Evolutionary conservation across 2,329 filamentous ascomycete genomes (phyloP).

Genomic region (Alternaria viburni): DNA sequence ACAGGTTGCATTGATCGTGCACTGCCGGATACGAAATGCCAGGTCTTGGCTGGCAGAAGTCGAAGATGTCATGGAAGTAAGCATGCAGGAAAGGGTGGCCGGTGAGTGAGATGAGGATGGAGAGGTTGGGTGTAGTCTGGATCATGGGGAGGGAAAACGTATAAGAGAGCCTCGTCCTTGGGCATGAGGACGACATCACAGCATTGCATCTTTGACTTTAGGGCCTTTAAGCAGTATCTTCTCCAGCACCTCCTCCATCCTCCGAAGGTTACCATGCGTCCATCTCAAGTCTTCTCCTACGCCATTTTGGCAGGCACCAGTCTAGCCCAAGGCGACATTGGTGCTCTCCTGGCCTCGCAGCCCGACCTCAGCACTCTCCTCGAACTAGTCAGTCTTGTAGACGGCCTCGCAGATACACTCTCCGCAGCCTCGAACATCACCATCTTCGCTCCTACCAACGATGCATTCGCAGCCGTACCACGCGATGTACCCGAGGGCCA

Average conservation of each 20-base stretch:
- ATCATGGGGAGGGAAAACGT: not conserved
- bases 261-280: slow-evolving; percentile 22
- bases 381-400: slow-evolving; percentile 47
- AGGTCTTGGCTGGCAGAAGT: slow-evolving; percentile 2
- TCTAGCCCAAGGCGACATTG: slow-evolving; percentile 40
- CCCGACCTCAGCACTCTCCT: slow-evolving; percentile 41
- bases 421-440: slow-evolving; percentile 58
- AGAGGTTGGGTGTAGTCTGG: not conserved
- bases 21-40: not conserved
- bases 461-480: slow-evolving; percentile 50
- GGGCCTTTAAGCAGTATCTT: not conserved
- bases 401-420: slow-evolving; percentile 49
- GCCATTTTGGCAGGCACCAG: slow-evolving; percentile 26
- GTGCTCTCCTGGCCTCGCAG: slow-evolving; percentile 39
- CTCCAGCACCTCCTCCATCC: not conserved
- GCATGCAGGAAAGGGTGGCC: not conserved
- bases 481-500: slow-evolving; percentile 33
- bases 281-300: slow-evolving; percentile 20
- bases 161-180: not conserved
- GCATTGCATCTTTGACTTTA: not conserved
- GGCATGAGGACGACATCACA: not conserved
- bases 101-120: not conserved
- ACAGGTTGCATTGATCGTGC: not conserved
- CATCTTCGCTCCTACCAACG: slow-evolving; percentile 62
- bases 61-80: slow-evolving; percentile 11